Evolutionary conservation across 116 monocot species (phyloP).

Genomic region (Papilionanthe hybrid): DNA sequence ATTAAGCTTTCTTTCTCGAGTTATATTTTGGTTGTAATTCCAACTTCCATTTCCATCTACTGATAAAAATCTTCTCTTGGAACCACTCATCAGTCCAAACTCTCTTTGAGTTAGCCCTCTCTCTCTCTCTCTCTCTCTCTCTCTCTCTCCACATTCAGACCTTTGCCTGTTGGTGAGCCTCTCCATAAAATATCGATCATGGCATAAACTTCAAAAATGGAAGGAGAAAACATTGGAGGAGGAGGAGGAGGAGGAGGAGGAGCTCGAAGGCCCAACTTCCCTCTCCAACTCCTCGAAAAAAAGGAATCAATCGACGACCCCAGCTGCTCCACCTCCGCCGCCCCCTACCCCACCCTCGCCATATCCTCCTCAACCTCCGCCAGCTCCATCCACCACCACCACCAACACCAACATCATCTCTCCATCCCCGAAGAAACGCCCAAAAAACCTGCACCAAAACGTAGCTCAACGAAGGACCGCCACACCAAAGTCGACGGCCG

Average conservation of each 20-base stretch:
- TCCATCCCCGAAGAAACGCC: background rate
- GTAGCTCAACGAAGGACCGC: conserved; percentile 22
- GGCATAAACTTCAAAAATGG: background rate
- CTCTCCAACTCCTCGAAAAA: conserved; percentile 22
- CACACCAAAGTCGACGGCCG: conserved; percentile 23
- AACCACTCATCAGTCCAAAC: background rate
- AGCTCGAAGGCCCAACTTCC: conserved; percentile 11
- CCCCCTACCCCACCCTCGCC: background rate
- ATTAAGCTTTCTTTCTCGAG: background rate
- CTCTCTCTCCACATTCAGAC: too few relatives aligned
- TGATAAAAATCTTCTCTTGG: too few relatives aligned
- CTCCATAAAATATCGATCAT: conserved; percentile 4
- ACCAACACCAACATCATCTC: background rate
- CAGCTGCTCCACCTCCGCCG: background rate
- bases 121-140: background rate
- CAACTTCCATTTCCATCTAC: too few relatives aligned
- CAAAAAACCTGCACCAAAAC: conserved; percentile 11
- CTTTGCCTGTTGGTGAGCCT: background rate
- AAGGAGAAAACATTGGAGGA: conserved; percentile 2
- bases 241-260: conserved; percentile 9
- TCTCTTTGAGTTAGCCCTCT: background rate
- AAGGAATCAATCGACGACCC: conserved; percentile 7
- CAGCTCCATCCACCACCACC: background rate
- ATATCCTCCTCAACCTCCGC: background rate
- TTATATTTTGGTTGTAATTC: background rate